phyloP scores from a whole-genome alignment of 345 rosid genomes.

The Iberis pinnata region DNA sequence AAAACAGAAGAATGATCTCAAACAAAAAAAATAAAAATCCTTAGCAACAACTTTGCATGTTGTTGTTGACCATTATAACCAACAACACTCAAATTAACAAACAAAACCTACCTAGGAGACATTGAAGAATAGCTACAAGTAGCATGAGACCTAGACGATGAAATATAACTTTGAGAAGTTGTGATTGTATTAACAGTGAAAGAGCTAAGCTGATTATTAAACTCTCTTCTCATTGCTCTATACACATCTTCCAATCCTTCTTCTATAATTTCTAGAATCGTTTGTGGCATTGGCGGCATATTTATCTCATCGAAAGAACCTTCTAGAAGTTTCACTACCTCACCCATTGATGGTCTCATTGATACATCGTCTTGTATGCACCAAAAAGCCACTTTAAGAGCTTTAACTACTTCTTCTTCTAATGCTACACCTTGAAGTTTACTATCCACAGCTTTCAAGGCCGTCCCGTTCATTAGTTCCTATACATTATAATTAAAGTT shows the following conservation, averaged over 20 bases:
- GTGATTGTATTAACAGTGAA: slow-evolving; percentile 18
- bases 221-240: slow-evolving; percentile 73
- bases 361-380: slow-evolving; percentile 61
- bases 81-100: no score
- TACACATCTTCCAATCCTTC: slow-evolving; percentile 84
- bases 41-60: no score
- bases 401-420: slow-evolving; percentile 48
- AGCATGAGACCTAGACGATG: slow-evolving; percentile 59
- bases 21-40: no score
- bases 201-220: slow-evolving; percentile 37
- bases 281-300: slow-evolving; percentile 76
- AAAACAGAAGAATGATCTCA: no score
- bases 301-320: slow-evolving; percentile 43
- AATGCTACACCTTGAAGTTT: slow-evolving; percentile 42
- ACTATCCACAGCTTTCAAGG: slow-evolving; percentile 45
- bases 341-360: slow-evolving; percentile 69
- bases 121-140: slow-evolving; percentile 81
- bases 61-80: no score
- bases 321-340: slow-evolving; percentile 64
- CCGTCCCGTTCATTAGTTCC: slow-evolving; percentile 46
- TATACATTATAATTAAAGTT: slow-evolving; percentile 7
- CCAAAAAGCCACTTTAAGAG: slow-evolving; percentile 64
- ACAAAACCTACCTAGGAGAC: slow-evolving; percentile 66
- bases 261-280: slow-evolving; percentile 63
- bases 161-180: slow-evolving; percentile 35